A percentile compares a stretch with the other conserved stretches of the same genome.
These are phyloP conservation scores for Boletus semigastroideus DNA, from an alignment of 1,284 basidiomycete genomes.

Conservation along the genomic window DNA sequence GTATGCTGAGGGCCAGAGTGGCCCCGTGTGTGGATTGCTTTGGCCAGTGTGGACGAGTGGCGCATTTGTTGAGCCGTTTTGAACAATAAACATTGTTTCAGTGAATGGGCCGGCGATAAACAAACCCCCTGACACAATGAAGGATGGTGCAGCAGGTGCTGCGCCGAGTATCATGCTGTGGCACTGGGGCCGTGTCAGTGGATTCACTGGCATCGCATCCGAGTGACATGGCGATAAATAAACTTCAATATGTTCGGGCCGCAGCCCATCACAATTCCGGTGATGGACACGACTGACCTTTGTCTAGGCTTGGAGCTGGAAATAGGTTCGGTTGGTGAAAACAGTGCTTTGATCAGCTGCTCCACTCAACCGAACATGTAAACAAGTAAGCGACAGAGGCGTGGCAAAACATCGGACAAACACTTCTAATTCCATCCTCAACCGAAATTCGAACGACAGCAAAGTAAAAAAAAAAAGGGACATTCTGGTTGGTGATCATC, in stretches of 20 bases:
- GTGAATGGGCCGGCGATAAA: background rate
- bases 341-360: background rate
- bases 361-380: conserved; percentile 1
- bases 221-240: background rate
- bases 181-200: conserved; percentile 2
- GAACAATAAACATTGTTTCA: conserved; percentile 1
- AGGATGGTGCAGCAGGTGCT: background rate
- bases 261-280: conserved; percentile 6
- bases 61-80: conserved; percentile 1
- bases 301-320: background rate
- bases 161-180: conserved; percentile 4
- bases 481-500: conserved; percentile 4
- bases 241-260: background rate
- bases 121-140: no score
- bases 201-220: conserved; percentile 8
- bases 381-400: background rate
- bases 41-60: background rate
- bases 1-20: background rate
- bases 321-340: background rate
- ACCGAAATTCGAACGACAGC: no score
- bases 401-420: background rate
- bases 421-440: no score
- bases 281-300: conserved; percentile 9
- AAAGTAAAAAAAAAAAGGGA: background rate
- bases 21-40: background rate